Evolutionary conservation across 805 yeast species (phyloP), one percentile per base, ranked within the genome.

Genomic region (Wickerhamiella domercqiae): DNA sequence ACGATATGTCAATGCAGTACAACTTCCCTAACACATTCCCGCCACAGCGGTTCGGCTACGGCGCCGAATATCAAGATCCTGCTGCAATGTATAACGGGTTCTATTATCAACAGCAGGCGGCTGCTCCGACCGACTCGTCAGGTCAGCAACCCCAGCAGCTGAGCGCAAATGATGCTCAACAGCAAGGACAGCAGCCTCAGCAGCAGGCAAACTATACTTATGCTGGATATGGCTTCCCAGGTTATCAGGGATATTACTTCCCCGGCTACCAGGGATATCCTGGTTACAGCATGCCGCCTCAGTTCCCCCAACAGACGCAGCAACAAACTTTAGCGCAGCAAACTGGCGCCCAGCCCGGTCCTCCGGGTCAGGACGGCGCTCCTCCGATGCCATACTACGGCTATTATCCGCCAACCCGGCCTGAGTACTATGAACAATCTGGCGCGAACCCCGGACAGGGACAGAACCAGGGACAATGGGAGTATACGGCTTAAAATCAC

Each of bases 231-330:
- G 33, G 30, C 17, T 28, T 21, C 33, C 7, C 33, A 30, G 33
- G 33, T n/a, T n/a, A n/a, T n/a, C n/a, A n/a, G n/a, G n/a, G n/a
- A n/a, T n/a, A n/a, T n/a, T n/a, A 13, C 21, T 30, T 17, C 21
- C 21, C 20, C 7, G 18, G 16, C 11, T 30, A 30, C 33, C 33
- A 30, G 21, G 33, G 33, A 5, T 30, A 30, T 21, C 33, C 33
- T 21, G 33, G 33, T 6, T 15, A 18, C 33, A 34, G 34, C 18
- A 39, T 37, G n/a, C 41, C 41, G 7, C 28, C 24, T 7, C 39
- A 24, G 41, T 38, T 19, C 16, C 24, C 33, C 13, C 32, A 25
- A 14, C 21, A 31, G 16, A 32, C 33, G 29, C 32, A n/a, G 28
- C 20, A 20, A 15, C 35, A 22, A 24, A 20, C 11, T n/a, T 13